Evolutionary conservation across 805 yeast genomes (phyloP), one percentile per base, ranked within the genome.

Genomic region (Starmerella vaccinii): DNA sequence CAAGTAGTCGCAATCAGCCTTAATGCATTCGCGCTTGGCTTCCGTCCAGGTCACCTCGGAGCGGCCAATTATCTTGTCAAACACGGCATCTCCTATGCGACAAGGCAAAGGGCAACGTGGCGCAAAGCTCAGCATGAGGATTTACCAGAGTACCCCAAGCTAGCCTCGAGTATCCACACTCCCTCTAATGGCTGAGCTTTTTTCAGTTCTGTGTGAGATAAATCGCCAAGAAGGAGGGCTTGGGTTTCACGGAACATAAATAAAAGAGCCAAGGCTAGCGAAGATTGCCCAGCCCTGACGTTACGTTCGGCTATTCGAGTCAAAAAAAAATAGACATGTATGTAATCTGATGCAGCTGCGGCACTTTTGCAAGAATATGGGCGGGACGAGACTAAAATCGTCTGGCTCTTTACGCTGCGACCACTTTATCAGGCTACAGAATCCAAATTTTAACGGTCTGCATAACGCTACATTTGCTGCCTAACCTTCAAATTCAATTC

Each of bases 1-100:
- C 19, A 50, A 13, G 10, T 18, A 10, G n/a, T 42, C 30, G 44
- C 48, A 46, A 7, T 46, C 50, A 7, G 13, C 10, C 16, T 27
- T 21, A 5, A 50, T 23, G 15, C 30, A 12, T 10, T 38, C 18
- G 16, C 26, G 1, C 18, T 15, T 21, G 1, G 41, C 7, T 5
- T 38, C 16, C 8, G 15, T 38, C 29, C 26, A 5, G 10, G 9
- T 6, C 1, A 38, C 29, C 26, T 21, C 41, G 8, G 41, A 19
- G 41, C 27, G 19, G 35, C 24, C 15, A 15, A 27, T 5, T 16
- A 42, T 19, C 16, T 22, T 42, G 12, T 18, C 26, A 26, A 19
- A 29, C 16, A 42, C 19, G 10, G 46, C 46, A 12, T n/a, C 18
- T 4, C 46, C 46, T 7, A 42, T 21, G n/a, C 9, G 26, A 19